Conservation (phyloP, 164 flowering plant genomes). For the Paratinospora sagittata region DNA sequence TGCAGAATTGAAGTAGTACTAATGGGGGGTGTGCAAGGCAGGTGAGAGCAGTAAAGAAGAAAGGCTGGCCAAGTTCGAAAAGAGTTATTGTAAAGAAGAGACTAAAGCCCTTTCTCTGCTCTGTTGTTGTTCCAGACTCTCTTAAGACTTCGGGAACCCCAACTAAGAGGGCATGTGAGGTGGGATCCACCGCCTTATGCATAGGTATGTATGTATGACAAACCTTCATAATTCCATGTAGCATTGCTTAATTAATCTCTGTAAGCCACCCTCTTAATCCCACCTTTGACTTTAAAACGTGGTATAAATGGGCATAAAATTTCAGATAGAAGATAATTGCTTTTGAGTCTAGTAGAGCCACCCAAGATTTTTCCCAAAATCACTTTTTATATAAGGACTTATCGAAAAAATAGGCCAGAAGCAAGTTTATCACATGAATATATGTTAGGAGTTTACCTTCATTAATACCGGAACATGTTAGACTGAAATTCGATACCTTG, state of each 20-base stretch:
- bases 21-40: neutral
- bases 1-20: neutral
- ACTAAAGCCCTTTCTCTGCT: neutral
- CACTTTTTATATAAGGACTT: too few species aligned
- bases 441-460: too few species aligned
- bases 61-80: neutral
- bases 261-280: neutral
- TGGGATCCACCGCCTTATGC: slow-evolving; percentile 6
- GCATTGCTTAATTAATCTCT: neutral
- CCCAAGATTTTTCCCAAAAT: too few species aligned
- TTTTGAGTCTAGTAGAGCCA: too few species aligned
- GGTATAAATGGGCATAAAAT: too few species aligned
- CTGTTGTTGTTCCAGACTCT: neutral
- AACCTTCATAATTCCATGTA: neutral
- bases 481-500: too few species aligned
- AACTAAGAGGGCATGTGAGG: neutral
- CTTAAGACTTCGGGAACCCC: neutral
- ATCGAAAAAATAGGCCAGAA: too few species aligned
- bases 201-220: too few species aligned
- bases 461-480: too few species aligned
- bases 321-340: too few species aligned
- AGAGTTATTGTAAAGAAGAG: slow-evolving; percentile 1
- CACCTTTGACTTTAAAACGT: too few species aligned
- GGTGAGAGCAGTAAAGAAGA: slow-evolving; percentile 11
- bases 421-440: too few species aligned